phyloP scores from a whole-genome alignment of 2,329 filamentous ascomycete genomes.

The Nemania sp. region DNA sequence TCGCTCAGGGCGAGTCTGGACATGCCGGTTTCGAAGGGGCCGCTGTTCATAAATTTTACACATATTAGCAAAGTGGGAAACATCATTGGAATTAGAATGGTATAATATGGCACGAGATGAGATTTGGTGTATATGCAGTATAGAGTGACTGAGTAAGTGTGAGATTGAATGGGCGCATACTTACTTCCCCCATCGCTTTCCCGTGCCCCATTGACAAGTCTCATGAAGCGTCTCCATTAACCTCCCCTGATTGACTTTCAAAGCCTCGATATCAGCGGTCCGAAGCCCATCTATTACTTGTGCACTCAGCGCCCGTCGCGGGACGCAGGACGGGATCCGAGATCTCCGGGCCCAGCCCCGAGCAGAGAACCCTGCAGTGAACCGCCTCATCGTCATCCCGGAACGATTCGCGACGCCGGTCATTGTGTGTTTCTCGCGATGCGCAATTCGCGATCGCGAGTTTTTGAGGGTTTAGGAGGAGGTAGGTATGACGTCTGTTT shows the following conservation, averaged over 20 bases:
- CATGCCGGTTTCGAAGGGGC: conserved; percentile 72
- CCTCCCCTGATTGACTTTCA: conserved; percentile 62
- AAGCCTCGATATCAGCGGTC: conserved; percentile 16
- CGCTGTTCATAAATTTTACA: conserved; percentile 39
- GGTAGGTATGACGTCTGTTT: too few relatives aligned
- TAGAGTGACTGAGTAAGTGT: not conserved
- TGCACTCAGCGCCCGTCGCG: conserved; percentile 16
- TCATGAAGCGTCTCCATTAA: conserved; percentile 66
- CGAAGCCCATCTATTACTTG: not conserved
- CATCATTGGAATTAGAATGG: too few relatives aligned
- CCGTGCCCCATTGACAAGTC: conserved; percentile 68
- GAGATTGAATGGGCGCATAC: conserved; percentile 37
- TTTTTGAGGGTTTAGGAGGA: too few relatives aligned
- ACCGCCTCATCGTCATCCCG: conserved; percentile 1
- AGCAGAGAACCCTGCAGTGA: conserved; percentile 1
- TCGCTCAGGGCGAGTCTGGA: conserved; percentile 72
- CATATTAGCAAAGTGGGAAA: too few relatives aligned
- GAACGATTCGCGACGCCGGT: not conserved
- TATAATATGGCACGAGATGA: too few relatives aligned
- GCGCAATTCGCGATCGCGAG: too few relatives aligned
- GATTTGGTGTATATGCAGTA: conserved; percentile 2
- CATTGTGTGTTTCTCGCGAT: too few relatives aligned
- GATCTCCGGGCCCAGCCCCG: conserved; percentile 6
- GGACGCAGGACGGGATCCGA: not conserved
- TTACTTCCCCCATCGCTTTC: conserved; percentile 66